Percentiles rank a stretch among this genome's conserved stretches.
phyloP scores from a whole-genome alignment of 2,329 filamentous ascomycete genomes.

The Nemania bipapillata region DNA sequence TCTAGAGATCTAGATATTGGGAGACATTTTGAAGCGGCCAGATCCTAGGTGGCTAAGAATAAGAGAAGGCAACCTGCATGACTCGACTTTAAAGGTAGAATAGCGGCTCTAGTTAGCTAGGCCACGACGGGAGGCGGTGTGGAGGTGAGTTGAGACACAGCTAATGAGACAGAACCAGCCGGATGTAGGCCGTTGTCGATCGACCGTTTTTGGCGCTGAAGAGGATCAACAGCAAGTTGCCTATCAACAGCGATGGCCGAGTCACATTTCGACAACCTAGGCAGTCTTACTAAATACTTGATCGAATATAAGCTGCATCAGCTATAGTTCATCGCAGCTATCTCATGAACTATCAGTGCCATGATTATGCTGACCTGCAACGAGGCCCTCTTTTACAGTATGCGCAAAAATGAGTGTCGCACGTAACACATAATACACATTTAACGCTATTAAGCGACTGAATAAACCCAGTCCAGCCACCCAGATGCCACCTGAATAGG shows the following conservation, averaged over 20 bases:
- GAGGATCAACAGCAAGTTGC: not conserved
- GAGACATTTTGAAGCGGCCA: not conserved
- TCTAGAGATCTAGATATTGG: constrained; percentile 1
- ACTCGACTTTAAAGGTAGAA: not conserved
- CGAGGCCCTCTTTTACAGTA: not conserved
- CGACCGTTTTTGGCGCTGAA: constrained; percentile 5
- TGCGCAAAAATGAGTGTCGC: not conserved
- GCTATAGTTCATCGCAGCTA: constrained; percentile 3
- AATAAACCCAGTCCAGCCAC: not conserved
- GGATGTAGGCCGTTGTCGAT: not conserved
- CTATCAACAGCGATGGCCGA: constrained; percentile 1
- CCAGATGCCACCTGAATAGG: not conserved
- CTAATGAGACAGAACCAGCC: not conserved
- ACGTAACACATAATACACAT: not conserved
- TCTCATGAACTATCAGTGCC: constrained; percentile 12
- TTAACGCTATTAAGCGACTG: not conserved
- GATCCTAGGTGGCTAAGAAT: constrained; percentile 6
- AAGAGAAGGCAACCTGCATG: not conserved
- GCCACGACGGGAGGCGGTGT: constrained; percentile 22
- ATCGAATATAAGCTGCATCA: constrained; percentile 8
- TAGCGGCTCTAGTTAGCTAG: not conserved
- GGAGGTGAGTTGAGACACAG: constrained; percentile 16
- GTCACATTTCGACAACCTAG: not conserved
- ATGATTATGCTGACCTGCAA: not conserved
- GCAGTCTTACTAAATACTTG: not conserved